Evolutionary conservation across 2,329 filamentous ascomycete species (phyloP), one percentile per base, ranked within the genome.

Genomic region (Lojkania enalia): DNA sequence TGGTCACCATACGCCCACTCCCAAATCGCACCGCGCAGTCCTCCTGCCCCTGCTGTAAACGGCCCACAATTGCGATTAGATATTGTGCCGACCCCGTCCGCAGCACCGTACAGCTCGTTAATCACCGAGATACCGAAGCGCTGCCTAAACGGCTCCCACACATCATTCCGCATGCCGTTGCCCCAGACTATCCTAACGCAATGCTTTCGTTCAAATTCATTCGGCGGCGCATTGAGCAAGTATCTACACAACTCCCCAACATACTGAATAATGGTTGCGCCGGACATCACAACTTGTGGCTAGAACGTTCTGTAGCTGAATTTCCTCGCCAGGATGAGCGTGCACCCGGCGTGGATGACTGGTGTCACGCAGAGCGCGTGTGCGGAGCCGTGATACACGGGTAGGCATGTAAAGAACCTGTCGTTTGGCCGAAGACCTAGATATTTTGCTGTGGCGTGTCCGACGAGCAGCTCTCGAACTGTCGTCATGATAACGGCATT

Each of bases 161-260:
- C 68, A 46, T 73, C 70, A 11, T 68, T 66, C 11, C 70, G 49
- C 65, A 73, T 69, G n/a, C 70, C 70, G 38, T 73, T 73, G 11
- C 70, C 69, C 64, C 63, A 71, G 3, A 66, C 67, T 45, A 67
- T 46, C 15, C 61, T 35, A 2, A 67, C 66, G 14, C 60, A 64
- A 43, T 71, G 63, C 11, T 52, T 53, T 9, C 56, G 52, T 42
- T 70, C 67, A 27, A 56, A 59, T 9, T 56, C 49, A 33, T 63
- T 66, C n/a, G 51, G 42, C 2, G 67, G 64, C 1, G 58, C 60
- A 21, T 68, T 70, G 5, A 69, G 39, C 5, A 71, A 44, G 42
- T 71, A 71, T 14, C 66, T 54, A 32, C 67, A 69, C 1, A 69
- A 42, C 39, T 71, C 68, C 18, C 68, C 68, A 2, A 71, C 68